Percentiles rank a stretch among this genome's conserved stretches.
Evolutionary conservation across 2,329 filamentous ascomycete species (phyloP).

Genomic region (Penicillium corylophilum): DNA sequence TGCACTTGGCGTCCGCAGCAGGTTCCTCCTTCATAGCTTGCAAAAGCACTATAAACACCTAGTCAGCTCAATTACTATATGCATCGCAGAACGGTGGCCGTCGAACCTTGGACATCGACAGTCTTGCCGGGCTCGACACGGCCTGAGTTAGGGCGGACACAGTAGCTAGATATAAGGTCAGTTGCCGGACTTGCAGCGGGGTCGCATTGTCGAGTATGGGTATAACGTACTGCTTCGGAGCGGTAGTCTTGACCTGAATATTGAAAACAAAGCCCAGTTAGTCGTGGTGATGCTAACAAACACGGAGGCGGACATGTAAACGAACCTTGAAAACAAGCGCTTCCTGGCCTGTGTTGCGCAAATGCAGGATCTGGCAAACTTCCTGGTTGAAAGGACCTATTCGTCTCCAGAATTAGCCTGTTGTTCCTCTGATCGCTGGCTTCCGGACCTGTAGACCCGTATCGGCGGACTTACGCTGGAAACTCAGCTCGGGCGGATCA

Average conservation of each 20-base stretch:
- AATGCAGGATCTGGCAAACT: slow-evolving; percentile 60
- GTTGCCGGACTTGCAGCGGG: slow-evolving; percentile 7
- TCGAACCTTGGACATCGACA: slow-evolving; percentile 86
- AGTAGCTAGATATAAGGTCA: slow-evolving; percentile 67
- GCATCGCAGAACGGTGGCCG: neutral
- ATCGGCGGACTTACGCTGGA: slow-evolving; percentile 65
- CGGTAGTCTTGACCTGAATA: slow-evolving; percentile 91
- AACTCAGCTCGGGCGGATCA: slow-evolving; percentile 85
- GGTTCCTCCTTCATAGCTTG: slow-evolving; percentile 98
- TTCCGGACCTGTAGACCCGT: neutral
- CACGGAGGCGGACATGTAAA: slow-evolving; percentile 7
- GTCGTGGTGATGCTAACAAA: slow-evolving; percentile 21
- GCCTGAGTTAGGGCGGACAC: slow-evolving; percentile 93
- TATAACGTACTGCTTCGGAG: slow-evolving; percentile 85
- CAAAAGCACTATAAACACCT: slow-evolving; percentile 67
- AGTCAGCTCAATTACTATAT: slow-evolving; percentile 22
- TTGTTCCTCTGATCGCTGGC: neutral
- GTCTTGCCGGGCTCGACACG: slow-evolving; percentile 86
- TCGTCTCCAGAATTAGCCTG: slow-evolving; percentile 21
- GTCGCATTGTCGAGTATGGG: slow-evolving; percentile 11
- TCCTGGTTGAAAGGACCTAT: slow-evolving; percentile 64
- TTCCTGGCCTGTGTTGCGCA: slow-evolving; percentile 58
- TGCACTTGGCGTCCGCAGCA: slow-evolving; percentile 79
- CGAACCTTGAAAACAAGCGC: slow-evolving; percentile 65
- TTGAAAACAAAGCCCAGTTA: slow-evolving; percentile 20